Evolutionary conservation across 768 basidiomycete genomes (phyloP), one percentile per base, ranked within the genome.

Genomic region (Trametes punicea): DNA sequence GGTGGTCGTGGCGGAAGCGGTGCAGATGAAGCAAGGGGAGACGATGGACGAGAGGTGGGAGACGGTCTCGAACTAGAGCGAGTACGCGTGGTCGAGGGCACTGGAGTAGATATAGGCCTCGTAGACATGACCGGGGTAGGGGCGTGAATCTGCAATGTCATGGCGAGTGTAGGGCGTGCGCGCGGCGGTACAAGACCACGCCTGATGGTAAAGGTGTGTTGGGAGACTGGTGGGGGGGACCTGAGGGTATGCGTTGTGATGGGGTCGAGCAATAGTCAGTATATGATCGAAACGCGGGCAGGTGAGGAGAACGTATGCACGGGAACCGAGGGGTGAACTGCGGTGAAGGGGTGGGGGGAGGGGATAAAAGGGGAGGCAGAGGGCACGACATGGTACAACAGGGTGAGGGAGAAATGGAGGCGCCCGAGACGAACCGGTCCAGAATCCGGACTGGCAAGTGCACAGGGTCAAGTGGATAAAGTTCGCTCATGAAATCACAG

Each of bases 131-230:
- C 58, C 33, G 70, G 69, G 18, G 64, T 50, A 16, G 68, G 69
- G 15, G 68, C 65, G 61, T 69, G 68, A 40, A 70, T 61, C 52
- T 71, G 70, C 55, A 71, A 60, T 25, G 73, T 69, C 71, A 74
- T 74, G 59, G 71, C 68, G 47, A 73, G 67, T 23, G 73, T 72
- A n/a, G 73, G 71, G 47, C 56, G 66, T 41, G 62, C 64, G 25
- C 64, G 70, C 33, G 62, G 62, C 5, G 66, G 64, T 38, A 59
- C 49, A 20, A 67, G 51, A 42, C 62, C 62, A 55, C 56, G 60
- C 56, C 46, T 55, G 46, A 66, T 57, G 61, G 58, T 55, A 48
- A 60, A 55, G 47, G 54, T 25, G 15, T 56, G 58, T 38, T 57
- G 58, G 40, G 58, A 56, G 44, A 62, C 52, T 34, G 46, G 52